Evolutionary conservation across 2,329 filamentous ascomycete species (phyloP).

Genomic region (Ophiosphaerella korrae): DNA sequence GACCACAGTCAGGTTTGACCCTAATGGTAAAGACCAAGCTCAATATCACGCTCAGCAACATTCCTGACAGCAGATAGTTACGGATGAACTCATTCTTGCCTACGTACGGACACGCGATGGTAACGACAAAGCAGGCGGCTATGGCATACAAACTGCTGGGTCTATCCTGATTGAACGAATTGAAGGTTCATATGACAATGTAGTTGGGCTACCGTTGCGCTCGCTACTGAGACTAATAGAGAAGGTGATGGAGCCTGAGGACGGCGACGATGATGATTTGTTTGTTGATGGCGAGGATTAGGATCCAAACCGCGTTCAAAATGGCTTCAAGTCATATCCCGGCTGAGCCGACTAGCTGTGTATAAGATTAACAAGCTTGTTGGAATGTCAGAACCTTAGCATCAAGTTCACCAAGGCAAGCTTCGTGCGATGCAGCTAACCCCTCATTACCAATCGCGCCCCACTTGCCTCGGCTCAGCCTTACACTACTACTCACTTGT

Average conservation of each 20-base stretch:
- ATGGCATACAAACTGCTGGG: constrained; percentile 88
- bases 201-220: constrained; percentile 85
- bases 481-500: constrained; percentile 15
- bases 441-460: constrained; percentile 24
- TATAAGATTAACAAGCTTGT: too few species aligned
- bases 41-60: too few species aligned
- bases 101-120: constrained; percentile 88
- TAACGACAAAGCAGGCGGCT: constrained; percentile 93
- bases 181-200: constrained; percentile 90
- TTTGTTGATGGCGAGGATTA: constrained; percentile 24
- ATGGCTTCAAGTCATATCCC: background rate
- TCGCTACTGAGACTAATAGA: constrained; percentile 81
- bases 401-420: background rate
- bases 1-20: constrained; percentile 86
- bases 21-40: constrained; percentile 48
- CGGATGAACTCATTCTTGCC: constrained; percentile 81
- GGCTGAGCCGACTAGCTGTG: background rate
- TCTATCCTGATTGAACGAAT: constrained; percentile 87
- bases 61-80: constrained; percentile 48
- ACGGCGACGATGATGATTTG: constrained; percentile 49
- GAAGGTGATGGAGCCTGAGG: constrained; percentile 77
- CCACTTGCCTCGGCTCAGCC: constrained; percentile 34
- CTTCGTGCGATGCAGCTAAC: background rate
- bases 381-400: background rate
- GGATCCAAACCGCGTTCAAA: background rate